Conservation (phyloP, 257 asterid species). For the Lavandula angustifolia region DNA sequence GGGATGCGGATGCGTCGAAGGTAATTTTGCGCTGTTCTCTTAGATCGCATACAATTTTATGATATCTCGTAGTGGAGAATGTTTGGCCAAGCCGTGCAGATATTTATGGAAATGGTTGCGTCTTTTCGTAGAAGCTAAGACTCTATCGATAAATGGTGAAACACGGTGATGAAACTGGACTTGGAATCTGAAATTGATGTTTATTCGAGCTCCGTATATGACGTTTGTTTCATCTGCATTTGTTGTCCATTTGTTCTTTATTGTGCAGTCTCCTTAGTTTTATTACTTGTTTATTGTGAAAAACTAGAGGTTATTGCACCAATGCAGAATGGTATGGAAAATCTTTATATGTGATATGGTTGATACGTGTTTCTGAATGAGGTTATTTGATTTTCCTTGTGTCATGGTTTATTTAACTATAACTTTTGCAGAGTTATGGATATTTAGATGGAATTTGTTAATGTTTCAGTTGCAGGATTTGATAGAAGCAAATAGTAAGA, state of each 20-base stretch:
- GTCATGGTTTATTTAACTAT: conserved; percentile 22
- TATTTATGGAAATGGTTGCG: not conserved
- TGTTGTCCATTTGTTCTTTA: no score
- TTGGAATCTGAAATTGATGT: conserved; percentile 26
- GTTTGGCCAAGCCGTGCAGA: conserved; percentile 31
- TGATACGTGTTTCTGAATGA: conserved; percentile 1
- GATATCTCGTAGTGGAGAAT: conserved; percentile 24
- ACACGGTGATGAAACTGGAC: conserved; percentile 29
- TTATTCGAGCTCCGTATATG: not conserved
- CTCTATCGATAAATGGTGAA: conserved; percentile 13
- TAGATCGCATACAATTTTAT: conserved; percentile 15
- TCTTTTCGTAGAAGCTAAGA: conserved; percentile 4
- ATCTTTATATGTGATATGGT: not conserved
- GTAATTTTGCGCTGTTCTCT: conserved; percentile 34
- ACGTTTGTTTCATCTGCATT: not conserved
- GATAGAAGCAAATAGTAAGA: conserved; percentile 49
- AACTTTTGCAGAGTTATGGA: conserved; percentile 16
- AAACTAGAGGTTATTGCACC: conserved; percentile 1
- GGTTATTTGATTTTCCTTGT: not conserved
- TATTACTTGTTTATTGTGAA: not conserved
- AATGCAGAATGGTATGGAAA: not conserved
- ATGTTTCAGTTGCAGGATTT: conserved; percentile 47
- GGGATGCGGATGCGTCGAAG: conserved; percentile 53
- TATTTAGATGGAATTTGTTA: conserved; percentile 13
- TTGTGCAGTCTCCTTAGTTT: not conserved